phyloP scores from a whole-genome alignment of 2,329 filamentous ascomycete genomes.

The Arthrocladium fulminans region DNA sequence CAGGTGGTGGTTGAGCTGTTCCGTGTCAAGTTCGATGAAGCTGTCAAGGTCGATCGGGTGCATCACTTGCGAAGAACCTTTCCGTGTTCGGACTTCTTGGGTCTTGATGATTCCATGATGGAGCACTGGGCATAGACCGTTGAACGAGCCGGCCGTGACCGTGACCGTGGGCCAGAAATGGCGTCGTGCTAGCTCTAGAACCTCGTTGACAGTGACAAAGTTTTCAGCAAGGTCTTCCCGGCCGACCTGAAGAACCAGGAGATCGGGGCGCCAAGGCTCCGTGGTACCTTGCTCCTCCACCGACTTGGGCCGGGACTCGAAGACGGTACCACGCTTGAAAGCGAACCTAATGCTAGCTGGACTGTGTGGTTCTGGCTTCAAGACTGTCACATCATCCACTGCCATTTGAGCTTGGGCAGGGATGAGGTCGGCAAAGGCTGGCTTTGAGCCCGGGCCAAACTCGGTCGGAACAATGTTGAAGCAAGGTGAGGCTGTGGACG shows the following conservation, averaged over 20 bases:
- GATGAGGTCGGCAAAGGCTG: conserved; percentile 41
- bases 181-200: neutral
- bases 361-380: conserved; percentile 22
- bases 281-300: neutral
- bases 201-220: conserved; percentile 31
- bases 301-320: neutral
- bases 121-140: neutral
- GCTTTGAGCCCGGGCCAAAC: conserved; percentile 36
- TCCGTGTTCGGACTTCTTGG: neutral
- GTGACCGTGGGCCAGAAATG: conserved; percentile 5
- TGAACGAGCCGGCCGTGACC: neutral
- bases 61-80: conserved; percentile 15
- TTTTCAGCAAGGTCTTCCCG: conserved; percentile 40
- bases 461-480: conserved; percentile 42
- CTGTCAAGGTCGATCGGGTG: conserved; percentile 40
- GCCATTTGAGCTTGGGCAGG: conserved; percentile 40
- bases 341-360: conserved; percentile 29
- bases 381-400: conserved; percentile 37
- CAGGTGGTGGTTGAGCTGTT: conserved; percentile 40
- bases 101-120: conserved; percentile 37
- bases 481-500: conserved; percentile 34
- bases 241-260: conserved; percentile 34
- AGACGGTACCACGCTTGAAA: conserved; percentile 29
- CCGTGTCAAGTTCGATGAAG: conserved; percentile 39
- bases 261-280: conserved; percentile 24